Evolutionary conservation across 169 alveolate genomes (phyloP), one percentile per base, ranked within the genome.

Genomic region (Plasmodium knowlesi): DNA sequence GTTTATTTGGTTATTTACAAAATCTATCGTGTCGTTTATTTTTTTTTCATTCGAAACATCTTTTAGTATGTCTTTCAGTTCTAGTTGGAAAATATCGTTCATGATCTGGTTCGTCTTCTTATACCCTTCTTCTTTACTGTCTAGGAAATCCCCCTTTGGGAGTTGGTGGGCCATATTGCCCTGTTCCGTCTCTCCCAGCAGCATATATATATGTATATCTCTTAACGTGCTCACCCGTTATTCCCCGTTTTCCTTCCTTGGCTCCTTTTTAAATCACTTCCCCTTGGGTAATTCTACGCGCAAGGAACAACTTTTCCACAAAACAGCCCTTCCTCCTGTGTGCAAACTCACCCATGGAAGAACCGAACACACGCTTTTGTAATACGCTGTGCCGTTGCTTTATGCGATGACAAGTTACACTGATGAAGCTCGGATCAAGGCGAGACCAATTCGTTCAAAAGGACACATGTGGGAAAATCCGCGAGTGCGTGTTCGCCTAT

Each of bases 1-100:
- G 74, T 50, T 86, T 43, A 86, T 86, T 54, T 86, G 53, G 37
- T 86, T 81, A 70, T 73, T 86, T 19, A 86, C 54, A 76, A 50
- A 74, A 53, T 86, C 93, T 37, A 86, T 86, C 39, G 82, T 50
- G 14, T 46, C 79, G 81, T 76, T 76, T 74, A 86, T 74, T 74
- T 86, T 84, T 74, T 86, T 74, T 86, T 86, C 93, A 76, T 41
- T 74, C 5, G 84, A 70, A 28, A 53, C 41, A 34, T 86, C 72
- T 76, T 86, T 86, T 54, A 86, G 70, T 54, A 86, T 74, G 61
- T 78, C 85, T 74, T 76, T 86, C 70, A 86, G 41, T 34, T 86
- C 86, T 5, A 86, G 25, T 8, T 43, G 41, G 70, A 74, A 74
- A 74, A 86, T 86, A 1, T 86, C 83, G 80, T 76, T 19, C 30